Evolutionary conservation across 2,329 filamentous ascomycete species (phyloP).

Genomic region (Metarhizium rileyi): DNA sequence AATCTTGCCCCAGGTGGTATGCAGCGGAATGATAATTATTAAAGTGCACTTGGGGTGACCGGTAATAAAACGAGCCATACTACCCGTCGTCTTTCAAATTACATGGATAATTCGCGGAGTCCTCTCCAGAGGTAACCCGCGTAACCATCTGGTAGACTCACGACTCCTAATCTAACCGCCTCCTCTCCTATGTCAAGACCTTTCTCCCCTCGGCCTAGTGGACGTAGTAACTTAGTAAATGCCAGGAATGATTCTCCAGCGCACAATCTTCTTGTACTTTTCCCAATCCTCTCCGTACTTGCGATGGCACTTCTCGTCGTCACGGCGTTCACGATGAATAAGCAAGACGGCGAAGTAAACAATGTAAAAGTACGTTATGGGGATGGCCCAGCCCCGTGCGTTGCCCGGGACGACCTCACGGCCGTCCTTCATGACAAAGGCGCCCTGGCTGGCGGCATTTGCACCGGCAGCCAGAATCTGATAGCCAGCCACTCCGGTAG

Average conservation of each 20-base stretch:
- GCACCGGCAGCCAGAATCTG: constrained; percentile 51
- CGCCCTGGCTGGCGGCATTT: constrained; percentile 35
- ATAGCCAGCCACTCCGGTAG: constrained; percentile 78
- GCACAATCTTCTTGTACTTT: constrained; percentile 73
- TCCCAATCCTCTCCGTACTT: constrained; percentile 96
- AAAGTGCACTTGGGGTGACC: no score
- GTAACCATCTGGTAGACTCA: no score
- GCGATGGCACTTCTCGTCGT: constrained; percentile 80
- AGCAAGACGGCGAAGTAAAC: constrained; percentile 83
- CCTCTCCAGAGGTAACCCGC: no score
- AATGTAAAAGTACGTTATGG: constrained; percentile 91
- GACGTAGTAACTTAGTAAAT: constrained; percentile 52
- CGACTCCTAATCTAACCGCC: background rate
- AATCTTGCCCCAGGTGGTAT: no score
- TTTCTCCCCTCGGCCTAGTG: background rate
- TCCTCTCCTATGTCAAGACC: no score
- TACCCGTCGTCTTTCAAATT: no score
- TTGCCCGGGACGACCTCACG: constrained; percentile 61
- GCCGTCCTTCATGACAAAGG: constrained; percentile 48
- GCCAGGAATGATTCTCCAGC: constrained; percentile 73
- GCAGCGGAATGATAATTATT: no score
- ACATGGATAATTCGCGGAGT: no score
- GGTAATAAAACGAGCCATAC: no score
- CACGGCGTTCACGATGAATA: constrained; percentile 74
- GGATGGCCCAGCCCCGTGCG: constrained; percentile 72